Conservation (phyloP, 768 basidiomycete genomes). For the Asterophora parasitica region DNA sequence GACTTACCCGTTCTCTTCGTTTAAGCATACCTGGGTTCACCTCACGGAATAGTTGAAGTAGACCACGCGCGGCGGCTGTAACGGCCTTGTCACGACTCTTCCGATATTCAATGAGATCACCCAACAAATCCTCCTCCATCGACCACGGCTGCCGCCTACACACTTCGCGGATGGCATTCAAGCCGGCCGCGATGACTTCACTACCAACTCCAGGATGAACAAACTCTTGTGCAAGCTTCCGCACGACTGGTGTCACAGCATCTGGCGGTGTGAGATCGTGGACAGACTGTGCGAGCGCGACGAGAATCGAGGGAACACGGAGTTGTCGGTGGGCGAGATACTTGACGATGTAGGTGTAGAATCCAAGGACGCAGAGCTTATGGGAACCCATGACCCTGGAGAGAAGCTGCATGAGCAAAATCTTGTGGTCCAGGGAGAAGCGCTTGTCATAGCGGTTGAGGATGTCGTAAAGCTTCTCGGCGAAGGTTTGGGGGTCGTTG, state of each 20-base stretch:
- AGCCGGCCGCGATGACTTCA: conserved; percentile 94
- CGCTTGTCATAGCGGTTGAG: conserved; percentile 86
- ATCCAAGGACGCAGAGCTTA: conserved; percentile 88
- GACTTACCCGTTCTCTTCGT: conserved; percentile 71
- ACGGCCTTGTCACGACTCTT: conserved; percentile 95
- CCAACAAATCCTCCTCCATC: conserved; percentile 92
- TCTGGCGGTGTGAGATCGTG: conserved; percentile 96
- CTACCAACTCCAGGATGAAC: conserved; percentile 95
- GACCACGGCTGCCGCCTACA: conserved; percentile 93
- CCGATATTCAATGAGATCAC: conserved; percentile 90
- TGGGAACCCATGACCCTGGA: conserved; percentile 91
- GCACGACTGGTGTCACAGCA: conserved; percentile 80
- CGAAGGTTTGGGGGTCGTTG: conserved; percentile 93
- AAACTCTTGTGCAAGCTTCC: conserved; percentile 92
- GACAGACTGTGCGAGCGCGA: conserved; percentile 88
- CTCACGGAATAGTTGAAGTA: conserved; percentile 90
- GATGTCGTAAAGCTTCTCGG: conserved; percentile 86
- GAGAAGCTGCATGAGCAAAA: conserved; percentile 94
- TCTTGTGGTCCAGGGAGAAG: conserved; percentile 96
- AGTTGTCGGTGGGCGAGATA: conserved; percentile 92
- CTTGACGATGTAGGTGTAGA: conserved; percentile 94
- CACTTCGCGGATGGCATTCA: conserved; percentile 94
- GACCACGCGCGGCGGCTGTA: conserved; percentile 79
- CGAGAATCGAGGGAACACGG: conserved; percentile 88
- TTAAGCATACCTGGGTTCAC: conserved; percentile 93